Percentiles rank a stretch among this genome's conserved stretches.
Evolutionary conservation across 495 filamentous ascomycete species (phyloP).

Genomic region (Aspergillus avenaceus): DNA sequence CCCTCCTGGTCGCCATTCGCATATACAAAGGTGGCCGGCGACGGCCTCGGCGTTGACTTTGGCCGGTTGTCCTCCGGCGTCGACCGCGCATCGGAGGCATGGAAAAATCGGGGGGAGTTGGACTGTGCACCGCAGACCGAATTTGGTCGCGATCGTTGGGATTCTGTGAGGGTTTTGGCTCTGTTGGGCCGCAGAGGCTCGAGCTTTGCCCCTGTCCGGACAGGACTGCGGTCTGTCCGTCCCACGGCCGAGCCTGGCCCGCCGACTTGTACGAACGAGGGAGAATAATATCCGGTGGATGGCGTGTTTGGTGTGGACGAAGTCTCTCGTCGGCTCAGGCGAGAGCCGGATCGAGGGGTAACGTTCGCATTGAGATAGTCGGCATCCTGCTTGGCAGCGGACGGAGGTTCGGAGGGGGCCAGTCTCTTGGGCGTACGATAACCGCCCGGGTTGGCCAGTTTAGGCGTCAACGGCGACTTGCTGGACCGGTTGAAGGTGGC

Average conservation of each 20-base stretch:
- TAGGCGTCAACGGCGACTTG: conserved; percentile 46
- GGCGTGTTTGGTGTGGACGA: conserved; percentile 57
- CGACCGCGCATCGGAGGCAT: conserved; percentile 64
- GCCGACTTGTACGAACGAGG: conserved; percentile 29
- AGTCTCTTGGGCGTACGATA: conserved; percentile 34
- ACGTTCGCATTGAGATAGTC: conserved; percentile 60
- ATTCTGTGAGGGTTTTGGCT: conserved; percentile 34
- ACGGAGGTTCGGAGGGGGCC: conserved; percentile 30
- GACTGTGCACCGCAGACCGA: conserved; percentile 28
- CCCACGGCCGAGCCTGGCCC: conserved; percentile 21
- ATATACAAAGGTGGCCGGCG: conserved; percentile 53
- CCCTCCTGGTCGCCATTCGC: conserved; percentile 48
- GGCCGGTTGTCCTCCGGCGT: conserved; percentile 28
- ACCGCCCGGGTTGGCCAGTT: conserved; percentile 39
- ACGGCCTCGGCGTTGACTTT: conserved; percentile 23
- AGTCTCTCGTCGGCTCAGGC: conserved; percentile 60
- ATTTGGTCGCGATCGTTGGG: conserved; percentile 24
- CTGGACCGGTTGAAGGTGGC: conserved; percentile 38
- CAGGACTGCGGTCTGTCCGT: conserved; percentile 36
- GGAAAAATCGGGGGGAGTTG: conserved; percentile 65
- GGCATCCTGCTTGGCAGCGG: conserved; percentile 33
- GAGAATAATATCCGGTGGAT: conserved; percentile 28
- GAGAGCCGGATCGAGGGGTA: conserved; percentile 66
- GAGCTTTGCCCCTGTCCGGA: conserved; percentile 26
- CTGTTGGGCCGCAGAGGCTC: conserved; percentile 29